phyloP scores from a whole-genome alignment of 1,139 yeast species.

The Lodderomyces pseudojiufengensis region DNA sequence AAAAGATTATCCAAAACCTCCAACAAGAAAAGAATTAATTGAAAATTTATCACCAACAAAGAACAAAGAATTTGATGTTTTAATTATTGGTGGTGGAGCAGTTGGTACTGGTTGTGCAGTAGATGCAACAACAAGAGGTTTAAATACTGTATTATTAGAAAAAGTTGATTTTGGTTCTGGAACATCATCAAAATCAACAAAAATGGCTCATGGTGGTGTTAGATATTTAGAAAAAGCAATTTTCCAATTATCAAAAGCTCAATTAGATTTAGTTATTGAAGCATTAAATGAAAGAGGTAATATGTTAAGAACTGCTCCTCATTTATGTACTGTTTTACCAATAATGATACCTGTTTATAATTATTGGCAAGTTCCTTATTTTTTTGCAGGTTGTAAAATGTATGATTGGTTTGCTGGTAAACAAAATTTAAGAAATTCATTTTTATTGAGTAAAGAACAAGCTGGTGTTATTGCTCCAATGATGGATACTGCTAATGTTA shows the following conservation, averaged over 20 bases:
- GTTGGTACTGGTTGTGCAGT: slow-evolving; percentile 92
- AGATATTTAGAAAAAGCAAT: slow-evolving; percentile 93
- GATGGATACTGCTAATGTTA: slow-evolving; percentile 75
- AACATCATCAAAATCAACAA: slow-evolving; percentile 92
- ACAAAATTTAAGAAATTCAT: slow-evolving; percentile 79
- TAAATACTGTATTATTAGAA: slow-evolving; percentile 83
- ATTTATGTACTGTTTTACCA: slow-evolving; percentile 80
- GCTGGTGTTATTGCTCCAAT: slow-evolving; percentile 83
- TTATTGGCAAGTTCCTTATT: slow-evolving; percentile 96
- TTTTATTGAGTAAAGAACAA: slow-evolving; percentile 63
- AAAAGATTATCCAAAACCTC: slow-evolving; percentile 35
- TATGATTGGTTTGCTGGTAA: slow-evolving; percentile 92
- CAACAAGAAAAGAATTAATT: slow-evolving; percentile 33
- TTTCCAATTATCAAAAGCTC: slow-evolving; percentile 86
- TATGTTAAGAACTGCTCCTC: slow-evolving; percentile 90
- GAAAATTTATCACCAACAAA: slow-evolving; percentile 28
- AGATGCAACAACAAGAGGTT: slow-evolving; percentile 88
- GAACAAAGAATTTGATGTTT: slow-evolving; percentile 64
- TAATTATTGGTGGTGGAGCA: slow-evolving; percentile 95
- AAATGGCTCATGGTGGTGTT: slow-evolving; percentile 97
- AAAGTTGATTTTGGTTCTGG: slow-evolving; percentile 88
- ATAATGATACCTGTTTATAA: slow-evolving; percentile 93
- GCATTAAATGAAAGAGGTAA: slow-evolving; percentile 91
- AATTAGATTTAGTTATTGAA: slow-evolving; percentile 87
- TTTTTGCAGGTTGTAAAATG: slow-evolving; percentile 86